Conservation (phyloP, 2,329 filamentous ascomycete species). For the Fonsecaea pedrosoi region DNA sequence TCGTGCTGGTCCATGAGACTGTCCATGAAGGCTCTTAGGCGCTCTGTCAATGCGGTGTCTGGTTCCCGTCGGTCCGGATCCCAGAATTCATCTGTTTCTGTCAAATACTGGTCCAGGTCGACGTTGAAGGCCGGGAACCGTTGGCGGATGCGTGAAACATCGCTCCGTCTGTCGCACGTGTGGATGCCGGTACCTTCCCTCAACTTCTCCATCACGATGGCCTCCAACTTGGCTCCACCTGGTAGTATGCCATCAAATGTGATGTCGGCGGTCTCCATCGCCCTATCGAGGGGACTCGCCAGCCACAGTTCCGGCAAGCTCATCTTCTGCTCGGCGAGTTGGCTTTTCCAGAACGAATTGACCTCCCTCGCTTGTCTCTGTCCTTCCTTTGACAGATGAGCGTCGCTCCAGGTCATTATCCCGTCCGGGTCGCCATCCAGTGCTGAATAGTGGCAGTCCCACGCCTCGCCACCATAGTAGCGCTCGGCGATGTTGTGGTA, state of each 20-base stretch:
- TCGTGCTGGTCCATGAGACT: conserved; percentile 62
- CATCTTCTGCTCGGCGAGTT: conserved; percentile 53
- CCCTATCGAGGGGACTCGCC: conserved; percentile 64
- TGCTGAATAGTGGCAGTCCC: conserved; percentile 68
- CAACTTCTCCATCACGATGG: conserved; percentile 63
- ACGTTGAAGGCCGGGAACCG: conserved; percentile 56
- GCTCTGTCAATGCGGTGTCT: conserved; percentile 54
- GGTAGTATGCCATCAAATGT: conserved; percentile 56
- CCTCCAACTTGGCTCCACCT: conserved; percentile 53
- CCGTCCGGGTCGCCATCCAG: conserved; percentile 60
- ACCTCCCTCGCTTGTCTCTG: conserved; percentile 58
- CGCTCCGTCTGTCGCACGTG: conserved; percentile 66
- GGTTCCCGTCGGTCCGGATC: conserved; percentile 57
- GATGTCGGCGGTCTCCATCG: conserved; percentile 62
- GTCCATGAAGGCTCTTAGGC: conserved; percentile 55
- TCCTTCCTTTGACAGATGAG: conserved; percentile 62
- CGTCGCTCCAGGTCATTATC: conserved; percentile 64
- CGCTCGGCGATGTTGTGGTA: conserved; percentile 67
- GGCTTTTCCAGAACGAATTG: conserved; percentile 58
- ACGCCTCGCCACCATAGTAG: conserved; percentile 64
- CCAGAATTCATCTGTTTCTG: conserved; percentile 63
- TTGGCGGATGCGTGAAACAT: conserved; percentile 54
- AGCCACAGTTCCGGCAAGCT: conserved; percentile 63
- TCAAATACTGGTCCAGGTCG: conserved; percentile 59
- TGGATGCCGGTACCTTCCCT: conserved; percentile 67